These are phyloP conservation scores for Didymella arachidicola DNA, from an alignment of 2,329 filamentous ascomycete genomes.

Conservation along the genomic window DNA sequence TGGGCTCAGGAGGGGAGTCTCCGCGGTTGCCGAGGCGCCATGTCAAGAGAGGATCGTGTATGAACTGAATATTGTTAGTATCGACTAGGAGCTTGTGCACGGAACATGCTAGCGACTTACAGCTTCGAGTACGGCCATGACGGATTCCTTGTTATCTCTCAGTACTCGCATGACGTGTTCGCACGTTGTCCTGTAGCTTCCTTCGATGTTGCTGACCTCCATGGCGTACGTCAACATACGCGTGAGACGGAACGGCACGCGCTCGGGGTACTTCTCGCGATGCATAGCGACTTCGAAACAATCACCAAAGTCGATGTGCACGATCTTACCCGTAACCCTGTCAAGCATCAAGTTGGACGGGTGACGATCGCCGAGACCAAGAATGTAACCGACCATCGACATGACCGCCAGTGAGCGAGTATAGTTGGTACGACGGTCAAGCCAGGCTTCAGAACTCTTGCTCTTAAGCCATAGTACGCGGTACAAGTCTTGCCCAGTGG, in stretches of 20 bases:
- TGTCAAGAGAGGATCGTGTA: conserved; percentile 97
- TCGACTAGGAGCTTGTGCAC: background rate
- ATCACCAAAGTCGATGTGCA: conserved; percentile 99
- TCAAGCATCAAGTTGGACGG: conserved; percentile 98
- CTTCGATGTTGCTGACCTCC: conserved; percentile 99
- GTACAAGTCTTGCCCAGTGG: conserved; percentile 97
- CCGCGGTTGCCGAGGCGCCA: conserved; percentile 81
- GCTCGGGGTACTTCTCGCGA: conserved; percentile 97
- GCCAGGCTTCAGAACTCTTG: conserved; percentile 96
- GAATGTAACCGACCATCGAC: conserved; percentile 99
- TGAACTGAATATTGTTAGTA: conserved; percentile 70
- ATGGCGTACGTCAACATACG: conserved; percentile 99
- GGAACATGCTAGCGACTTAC: conserved; percentile 63
- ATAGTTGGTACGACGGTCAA: conserved; percentile 98
- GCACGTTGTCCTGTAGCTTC: conserved; percentile 96
- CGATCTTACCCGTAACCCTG: conserved; percentile 92
- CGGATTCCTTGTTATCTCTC: conserved; percentile 94
- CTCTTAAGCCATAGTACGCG: conserved; percentile 98
- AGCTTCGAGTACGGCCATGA: conserved; percentile 98
- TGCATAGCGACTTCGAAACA: conserved; percentile 99
- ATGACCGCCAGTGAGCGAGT: conserved; percentile 96
- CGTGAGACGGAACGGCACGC: conserved; percentile 96
- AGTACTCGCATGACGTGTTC: conserved; percentile 98
- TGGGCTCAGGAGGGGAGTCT: conserved; percentile 66
- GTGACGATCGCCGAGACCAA: conserved; percentile 94